phyloP scores from a whole-genome alignment of 371 early-diverging fungal species.

The Mucor mucedo region DNA sequence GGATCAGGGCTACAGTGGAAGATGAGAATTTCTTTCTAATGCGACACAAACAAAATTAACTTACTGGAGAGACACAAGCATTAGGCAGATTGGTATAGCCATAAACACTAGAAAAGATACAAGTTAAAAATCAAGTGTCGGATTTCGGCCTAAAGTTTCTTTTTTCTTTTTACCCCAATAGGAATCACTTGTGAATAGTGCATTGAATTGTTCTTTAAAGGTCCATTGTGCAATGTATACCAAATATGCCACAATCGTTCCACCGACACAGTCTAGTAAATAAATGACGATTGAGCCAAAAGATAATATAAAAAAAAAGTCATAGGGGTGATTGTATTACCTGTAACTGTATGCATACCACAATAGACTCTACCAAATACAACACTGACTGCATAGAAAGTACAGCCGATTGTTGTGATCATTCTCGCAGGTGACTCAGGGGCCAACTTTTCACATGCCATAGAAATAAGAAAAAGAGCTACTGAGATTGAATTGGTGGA shows the following conservation, averaged over 20 bases:
- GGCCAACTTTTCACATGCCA: constrained; percentile 44
- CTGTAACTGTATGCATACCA: constrained; percentile 79
- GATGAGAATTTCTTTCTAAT: background rate
- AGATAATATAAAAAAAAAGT: no score
- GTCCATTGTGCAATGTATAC: constrained; percentile 66
- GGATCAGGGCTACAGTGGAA: constrained; percentile 65
- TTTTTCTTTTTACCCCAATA: constrained; percentile 50
- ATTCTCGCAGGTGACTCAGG: constrained; percentile 49
- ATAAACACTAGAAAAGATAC: constrained; percentile 35
- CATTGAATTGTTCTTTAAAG: constrained; percentile 54
- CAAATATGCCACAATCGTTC: constrained; percentile 61
- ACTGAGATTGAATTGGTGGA: constrained; percentile 76
- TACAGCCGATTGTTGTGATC: constrained; percentile 44
- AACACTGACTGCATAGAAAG: constrained; percentile 68
- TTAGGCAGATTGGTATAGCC: constrained; percentile 42
- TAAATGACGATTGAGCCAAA: background rate
- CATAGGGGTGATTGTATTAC: constrained; percentile 25
- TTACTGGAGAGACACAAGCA: constrained; percentile 65
- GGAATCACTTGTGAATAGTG: constrained; percentile 55
- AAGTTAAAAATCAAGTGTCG: background rate
- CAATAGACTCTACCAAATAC: constrained; percentile 73
- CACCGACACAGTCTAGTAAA: constrained; percentile 69
- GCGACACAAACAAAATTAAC: constrained; percentile 4
- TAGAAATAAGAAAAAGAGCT: constrained; percentile 64
- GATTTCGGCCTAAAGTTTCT: background rate